Percentiles rank a stretch among this genome's conserved stretches.
Evolutionary conservation across 164 flowering plant genomes (phyloP).

Genomic region (Stephania japonica): DNA sequence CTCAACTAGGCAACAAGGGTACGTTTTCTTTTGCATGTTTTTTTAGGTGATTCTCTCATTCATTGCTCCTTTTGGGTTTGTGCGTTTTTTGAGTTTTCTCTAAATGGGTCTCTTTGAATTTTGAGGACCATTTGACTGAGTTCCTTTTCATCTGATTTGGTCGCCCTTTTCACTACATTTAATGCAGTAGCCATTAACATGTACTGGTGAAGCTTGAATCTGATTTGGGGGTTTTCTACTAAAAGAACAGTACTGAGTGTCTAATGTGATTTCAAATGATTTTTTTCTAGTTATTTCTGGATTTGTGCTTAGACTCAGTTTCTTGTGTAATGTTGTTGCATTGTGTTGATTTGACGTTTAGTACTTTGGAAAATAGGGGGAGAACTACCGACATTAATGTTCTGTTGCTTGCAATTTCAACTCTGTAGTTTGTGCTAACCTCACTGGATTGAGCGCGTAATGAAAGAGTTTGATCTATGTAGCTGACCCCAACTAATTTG

Average conservation of each 20-base stretch:
- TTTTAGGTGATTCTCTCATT: conserved; percentile 3
- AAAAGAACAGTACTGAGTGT: neutral
- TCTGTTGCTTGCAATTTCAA: neutral
- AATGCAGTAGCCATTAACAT: neutral
- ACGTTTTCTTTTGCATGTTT: conserved; percentile 7
- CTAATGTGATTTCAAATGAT: neutral
- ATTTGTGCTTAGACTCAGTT: neutral
- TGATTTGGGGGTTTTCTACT: neutral
- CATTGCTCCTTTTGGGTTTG: neutral
- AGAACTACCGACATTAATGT: neutral
- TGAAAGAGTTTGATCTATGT: too few relatives aligned
- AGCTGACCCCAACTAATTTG: too few relatives aligned
- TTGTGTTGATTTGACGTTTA: too few relatives aligned
- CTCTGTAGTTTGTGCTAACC: neutral
- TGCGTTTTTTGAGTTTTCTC: neutral
- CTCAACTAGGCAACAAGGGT: conserved; percentile 71
- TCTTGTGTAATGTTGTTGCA: neutral
- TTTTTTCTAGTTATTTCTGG: neutral
- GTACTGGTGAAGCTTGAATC: neutral
- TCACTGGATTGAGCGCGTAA: too few relatives aligned
- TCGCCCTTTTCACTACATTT: neutral
- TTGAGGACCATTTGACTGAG: neutral
- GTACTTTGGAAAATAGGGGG: neutral
- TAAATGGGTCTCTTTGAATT: neutral
- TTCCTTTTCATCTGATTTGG: neutral